Evolutionary conservation across 345 rosid genomes (phyloP).

Genomic region (Mercurialis annua): DNA sequence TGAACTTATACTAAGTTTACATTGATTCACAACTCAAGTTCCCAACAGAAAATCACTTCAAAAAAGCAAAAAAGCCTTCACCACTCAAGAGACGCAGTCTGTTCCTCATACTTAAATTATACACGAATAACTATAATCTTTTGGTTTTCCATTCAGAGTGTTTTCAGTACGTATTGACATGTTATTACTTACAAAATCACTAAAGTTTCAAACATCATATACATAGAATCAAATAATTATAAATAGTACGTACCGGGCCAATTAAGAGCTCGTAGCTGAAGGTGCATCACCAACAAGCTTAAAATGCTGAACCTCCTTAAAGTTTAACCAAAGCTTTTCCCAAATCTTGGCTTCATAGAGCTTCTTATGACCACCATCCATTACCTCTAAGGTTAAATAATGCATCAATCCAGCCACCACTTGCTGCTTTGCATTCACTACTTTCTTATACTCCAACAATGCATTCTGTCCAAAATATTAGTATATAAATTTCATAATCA

Average conservation of each 20-base stretch:
- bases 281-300: slow-evolving; percentile 48
- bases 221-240: background rate
- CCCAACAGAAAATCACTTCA: too few species aligned
- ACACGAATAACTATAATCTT: background rate
- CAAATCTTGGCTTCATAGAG: slow-evolving; percentile 81
- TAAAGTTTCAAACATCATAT: background rate
- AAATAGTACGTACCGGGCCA: slow-evolving; percentile 16
- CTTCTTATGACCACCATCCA: slow-evolving; percentile 58
- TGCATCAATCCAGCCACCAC: slow-evolving; percentile 74
- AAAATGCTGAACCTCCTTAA: slow-evolving; percentile 75
- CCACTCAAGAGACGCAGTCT: too few species aligned
- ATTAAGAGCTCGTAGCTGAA: slow-evolving; percentile 20
- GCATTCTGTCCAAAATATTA: slow-evolving; percentile 49
- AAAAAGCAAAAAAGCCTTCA: too few species aligned
- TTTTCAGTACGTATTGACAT: background rate
- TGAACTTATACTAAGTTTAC: too few species aligned
- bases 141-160: background rate
- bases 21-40: too few species aligned
- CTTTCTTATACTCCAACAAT: slow-evolving; percentile 49
- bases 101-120: background rate
- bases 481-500: too few species aligned
- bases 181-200: background rate
- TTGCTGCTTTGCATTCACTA: slow-evolving; percentile 64
- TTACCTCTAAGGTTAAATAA: slow-evolving; percentile 68
- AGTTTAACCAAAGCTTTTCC: slow-evolving; percentile 86